Percentiles rank a stretch among this genome's conserved stretches.
phyloP scores from a whole-genome alignment of 75 land plant species.

The Cunninghamia lanceolata region DNA sequence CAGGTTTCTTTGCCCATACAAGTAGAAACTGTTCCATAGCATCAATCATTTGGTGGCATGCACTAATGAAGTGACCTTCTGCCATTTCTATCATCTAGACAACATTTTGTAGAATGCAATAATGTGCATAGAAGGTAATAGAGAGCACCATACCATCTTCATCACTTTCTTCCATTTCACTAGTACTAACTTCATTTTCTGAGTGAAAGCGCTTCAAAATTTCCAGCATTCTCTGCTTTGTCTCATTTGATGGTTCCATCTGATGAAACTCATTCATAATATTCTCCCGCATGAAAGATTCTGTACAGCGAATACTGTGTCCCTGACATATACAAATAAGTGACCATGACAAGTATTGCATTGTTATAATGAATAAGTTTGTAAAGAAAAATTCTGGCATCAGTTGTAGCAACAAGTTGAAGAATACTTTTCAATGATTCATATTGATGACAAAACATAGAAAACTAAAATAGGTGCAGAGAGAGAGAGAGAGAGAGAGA shows the following conservation, averaged over 20 bases:
- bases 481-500: too few relatives aligned
- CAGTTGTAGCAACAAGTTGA: neutral
- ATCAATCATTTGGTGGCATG: neutral
- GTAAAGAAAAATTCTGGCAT: neutral
- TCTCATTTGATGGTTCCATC: slow-evolving; percentile 39
- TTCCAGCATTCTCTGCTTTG: slow-evolving; percentile 63
- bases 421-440: neutral
- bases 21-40: neutral
- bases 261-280: slow-evolving; percentile 68
- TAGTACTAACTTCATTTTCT: slow-evolving; percentile 30
- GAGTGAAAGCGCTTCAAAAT: slow-evolving; percentile 60
- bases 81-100: neutral
- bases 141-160: slow-evolving; percentile 34
- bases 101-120: neutral
- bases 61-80: neutral
- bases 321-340: slow-evolving; percentile 34
- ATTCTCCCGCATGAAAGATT: slow-evolving; percentile 88
- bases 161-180: slow-evolving; percentile 20
- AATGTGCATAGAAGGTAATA: neutral
- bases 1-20: neutral
- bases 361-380: neutral
- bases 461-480: neutral
- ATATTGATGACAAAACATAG: neutral
- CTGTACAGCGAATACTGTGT: slow-evolving; percentile 85
- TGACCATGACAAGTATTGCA: neutral